phyloP scores from a whole-genome alignment of 768 basidiomycete genomes.

The Serendipita sp. region DNA sequence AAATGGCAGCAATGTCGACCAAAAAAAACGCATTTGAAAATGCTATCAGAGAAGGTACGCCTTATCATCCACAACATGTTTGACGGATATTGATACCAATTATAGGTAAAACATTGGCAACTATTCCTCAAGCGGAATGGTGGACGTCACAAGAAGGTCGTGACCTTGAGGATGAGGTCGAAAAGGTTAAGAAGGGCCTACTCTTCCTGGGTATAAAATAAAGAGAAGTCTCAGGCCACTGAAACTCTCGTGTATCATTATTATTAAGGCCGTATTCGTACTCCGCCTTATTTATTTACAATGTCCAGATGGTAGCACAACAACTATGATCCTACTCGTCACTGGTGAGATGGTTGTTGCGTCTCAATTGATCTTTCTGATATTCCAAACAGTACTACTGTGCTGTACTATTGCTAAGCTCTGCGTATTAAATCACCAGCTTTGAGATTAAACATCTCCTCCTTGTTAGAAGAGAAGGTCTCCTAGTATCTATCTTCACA shows the following conservation, averaged over 20 bases:
- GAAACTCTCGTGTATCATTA: neutral
- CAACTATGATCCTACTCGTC: neutral
- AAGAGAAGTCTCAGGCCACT: neutral
- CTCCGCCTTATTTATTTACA: neutral
- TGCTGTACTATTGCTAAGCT: neutral
- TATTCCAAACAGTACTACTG: neutral
- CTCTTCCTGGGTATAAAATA: constrained; percentile 46
- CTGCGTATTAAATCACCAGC: neutral
- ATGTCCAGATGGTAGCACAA: neutral
- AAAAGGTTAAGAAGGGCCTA: constrained; percentile 64
- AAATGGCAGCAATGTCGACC: constrained; percentile 56
- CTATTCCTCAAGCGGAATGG: constrained; percentile 35
- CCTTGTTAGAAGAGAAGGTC: neutral
- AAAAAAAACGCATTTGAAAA: constrained; percentile 59
- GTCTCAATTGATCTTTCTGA: neutral
- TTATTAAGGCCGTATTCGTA: neutral
- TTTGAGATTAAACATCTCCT: neutral
- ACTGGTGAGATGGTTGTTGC: neutral
- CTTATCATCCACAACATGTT: neutral
- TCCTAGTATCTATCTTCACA: neutral
- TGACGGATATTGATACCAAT: constrained; percentile 17
- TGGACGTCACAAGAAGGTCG: constrained; percentile 70
- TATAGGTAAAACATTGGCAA: constrained; percentile 23
- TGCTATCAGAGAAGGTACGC: constrained; percentile 27
- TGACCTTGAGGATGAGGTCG: constrained; percentile 64